These are phyloP conservation scores for Pichia scutulata DNA, from an alignment of 805 yeast species.

Conservation along the genomic window DNA sequence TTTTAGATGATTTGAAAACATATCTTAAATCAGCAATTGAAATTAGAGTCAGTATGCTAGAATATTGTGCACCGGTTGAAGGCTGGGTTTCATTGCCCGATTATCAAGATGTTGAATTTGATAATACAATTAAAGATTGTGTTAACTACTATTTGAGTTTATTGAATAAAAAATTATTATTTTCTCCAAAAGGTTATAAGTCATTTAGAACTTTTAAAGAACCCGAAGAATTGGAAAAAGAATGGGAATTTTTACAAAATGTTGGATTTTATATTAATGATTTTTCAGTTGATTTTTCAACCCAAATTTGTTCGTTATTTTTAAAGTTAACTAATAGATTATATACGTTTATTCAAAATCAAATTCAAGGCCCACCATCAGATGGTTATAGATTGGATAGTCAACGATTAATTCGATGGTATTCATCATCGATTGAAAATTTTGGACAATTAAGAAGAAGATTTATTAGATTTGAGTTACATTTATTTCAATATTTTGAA, in stretches of 20 bases:
- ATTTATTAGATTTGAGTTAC: slow-evolving; percentile 66
- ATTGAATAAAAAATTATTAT: slow-evolving; percentile 68
- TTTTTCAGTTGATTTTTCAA: slow-evolving; percentile 69
- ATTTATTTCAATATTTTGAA: slow-evolving; percentile 60
- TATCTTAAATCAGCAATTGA: slow-evolving; percentile 71
- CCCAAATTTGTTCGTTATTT: slow-evolving; percentile 34
- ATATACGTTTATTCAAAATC: slow-evolving; percentile 62
- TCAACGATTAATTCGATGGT: slow-evolving; percentile 54
- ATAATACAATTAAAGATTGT: slow-evolving; percentile 63
- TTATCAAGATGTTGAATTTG: slow-evolving; percentile 52
- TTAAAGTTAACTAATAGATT: slow-evolving; percentile 62
- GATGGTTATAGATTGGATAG: slow-evolving; percentile 27
- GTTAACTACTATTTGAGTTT: slow-evolving; percentile 64
- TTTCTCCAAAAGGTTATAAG: slow-evolving; percentile 45
- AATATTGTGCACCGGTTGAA: slow-evolving; percentile 49
- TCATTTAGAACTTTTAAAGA: slow-evolving; percentile 81
- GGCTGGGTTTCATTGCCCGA: slow-evolving; percentile 65
- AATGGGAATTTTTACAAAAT: slow-evolving; percentile 71
- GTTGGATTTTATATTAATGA: slow-evolving; percentile 72
- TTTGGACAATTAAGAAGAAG: slow-evolving; percentile 75
- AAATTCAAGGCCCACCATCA: slow-evolving; percentile 54
- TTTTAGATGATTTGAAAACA: slow-evolving; percentile 74
- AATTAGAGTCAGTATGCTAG: slow-evolving; percentile 58
- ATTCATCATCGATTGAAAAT: slow-evolving; percentile 57
- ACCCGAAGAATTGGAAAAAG: slow-evolving; percentile 79